phyloP scores from a whole-genome alignment of 2,329 filamentous ascomycete species.

The Xylaria polymorpha region DNA sequence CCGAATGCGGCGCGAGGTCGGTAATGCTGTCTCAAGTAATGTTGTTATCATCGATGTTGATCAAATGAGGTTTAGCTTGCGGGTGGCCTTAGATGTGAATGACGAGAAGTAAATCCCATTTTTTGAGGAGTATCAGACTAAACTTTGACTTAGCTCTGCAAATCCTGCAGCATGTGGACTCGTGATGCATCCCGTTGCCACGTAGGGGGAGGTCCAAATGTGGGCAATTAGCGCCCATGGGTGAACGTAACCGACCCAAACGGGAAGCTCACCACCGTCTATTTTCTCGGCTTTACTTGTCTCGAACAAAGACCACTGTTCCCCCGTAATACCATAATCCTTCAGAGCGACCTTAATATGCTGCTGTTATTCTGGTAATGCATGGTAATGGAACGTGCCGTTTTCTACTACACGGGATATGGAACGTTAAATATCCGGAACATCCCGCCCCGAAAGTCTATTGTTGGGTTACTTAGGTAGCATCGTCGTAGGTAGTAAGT shows the following conservation, averaged over 20 bases:
- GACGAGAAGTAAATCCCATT: neutral
- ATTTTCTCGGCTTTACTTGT: slow-evolving; percentile 28
- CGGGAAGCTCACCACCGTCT: slow-evolving; percentile 19
- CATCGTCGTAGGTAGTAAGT: neutral
- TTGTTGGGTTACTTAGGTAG: neutral
- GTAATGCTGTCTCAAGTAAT: neutral
- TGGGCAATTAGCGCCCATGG: slow-evolving; percentile 7
- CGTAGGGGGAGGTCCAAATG: neutral
- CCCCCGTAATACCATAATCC: slow-evolving; percentile 1
- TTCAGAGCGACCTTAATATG: neutral
- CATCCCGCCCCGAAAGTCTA: neutral
- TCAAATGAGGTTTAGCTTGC: neutral
- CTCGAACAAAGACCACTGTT: slow-evolving; percentile 2
- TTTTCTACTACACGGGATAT: neutral
- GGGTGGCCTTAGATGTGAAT: neutral
- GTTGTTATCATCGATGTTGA: neutral
- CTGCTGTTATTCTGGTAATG: neutral
- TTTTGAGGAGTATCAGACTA: slow-evolving; percentile 3
- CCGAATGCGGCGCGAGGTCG: neutral
- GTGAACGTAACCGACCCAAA: slow-evolving; percentile 21
- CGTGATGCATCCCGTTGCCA: slow-evolving; percentile 14
- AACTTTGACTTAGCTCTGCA: slow-evolving; percentile 9
- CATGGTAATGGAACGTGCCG: neutral
- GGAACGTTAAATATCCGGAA: slow-evolving; percentile 2
- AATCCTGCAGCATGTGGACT: slow-evolving; percentile 8